A percentile compares a stretch with the other conserved stretches of the same genome.
Evolutionary conservation across 2,329 filamentous ascomycete genomes (phyloP).

Genomic region (Pseudocercospora vitis): DNA sequence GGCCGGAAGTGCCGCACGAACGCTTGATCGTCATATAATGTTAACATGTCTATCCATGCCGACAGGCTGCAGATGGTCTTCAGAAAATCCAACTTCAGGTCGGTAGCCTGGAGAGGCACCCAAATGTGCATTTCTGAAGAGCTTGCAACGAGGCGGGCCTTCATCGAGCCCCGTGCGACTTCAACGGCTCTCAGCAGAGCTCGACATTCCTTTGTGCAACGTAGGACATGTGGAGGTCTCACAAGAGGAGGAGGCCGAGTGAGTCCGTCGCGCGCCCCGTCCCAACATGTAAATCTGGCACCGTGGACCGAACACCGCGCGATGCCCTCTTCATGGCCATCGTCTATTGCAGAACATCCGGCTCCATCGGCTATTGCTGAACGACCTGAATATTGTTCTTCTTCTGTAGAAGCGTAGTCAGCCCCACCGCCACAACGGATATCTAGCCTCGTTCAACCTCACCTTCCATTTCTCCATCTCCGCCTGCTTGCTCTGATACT

Average conservation of each 20-base stretch:
- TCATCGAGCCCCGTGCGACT: no score
- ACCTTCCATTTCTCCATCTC: conserved; percentile 99
- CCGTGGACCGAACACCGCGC: neutral
- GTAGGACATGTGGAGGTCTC: neutral
- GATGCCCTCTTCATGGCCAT: neutral
- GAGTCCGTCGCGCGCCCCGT: neutral
- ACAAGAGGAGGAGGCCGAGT: neutral
- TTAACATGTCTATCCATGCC: conserved; percentile 2
- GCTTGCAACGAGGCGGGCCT: no score
- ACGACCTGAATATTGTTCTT: conserved; percentile 89
- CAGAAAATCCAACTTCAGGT: conserved; percentile 4
- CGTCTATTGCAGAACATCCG: no score
- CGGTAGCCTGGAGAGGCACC: no score
- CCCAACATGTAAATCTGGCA: neutral
- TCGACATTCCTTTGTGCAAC: neutral
- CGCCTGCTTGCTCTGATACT: conserved; percentile 91
- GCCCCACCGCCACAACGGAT: neutral
- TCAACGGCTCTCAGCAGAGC: neutral
- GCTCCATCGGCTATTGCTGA: conserved; percentile 53
- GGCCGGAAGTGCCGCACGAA: neutral
- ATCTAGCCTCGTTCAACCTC: conserved; percentile 36
- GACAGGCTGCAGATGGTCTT: conserved; percentile 1
- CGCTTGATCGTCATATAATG: neutral
- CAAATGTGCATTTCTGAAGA: no score
- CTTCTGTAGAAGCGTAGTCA: conserved; percentile 56